Conservation (phyloP, 78 protist genomes). For the Trichosphaerium sp. region DNA sequence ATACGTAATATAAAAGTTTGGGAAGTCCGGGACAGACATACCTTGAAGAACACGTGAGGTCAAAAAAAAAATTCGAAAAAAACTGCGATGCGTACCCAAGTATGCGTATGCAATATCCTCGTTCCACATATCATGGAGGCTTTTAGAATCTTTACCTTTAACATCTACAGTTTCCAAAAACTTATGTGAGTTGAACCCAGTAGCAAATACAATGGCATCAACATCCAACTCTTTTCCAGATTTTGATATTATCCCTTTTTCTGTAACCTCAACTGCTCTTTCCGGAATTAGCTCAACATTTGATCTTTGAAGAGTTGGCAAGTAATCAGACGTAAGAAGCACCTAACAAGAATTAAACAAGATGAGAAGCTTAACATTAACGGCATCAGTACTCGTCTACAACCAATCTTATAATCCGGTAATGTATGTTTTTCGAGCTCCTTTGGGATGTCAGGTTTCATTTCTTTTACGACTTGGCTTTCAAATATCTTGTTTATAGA, state of each 20-base stretch:
- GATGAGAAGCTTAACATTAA: too few species aligned
- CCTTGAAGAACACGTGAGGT: not conserved
- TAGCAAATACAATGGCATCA: constrained; percentile 4
- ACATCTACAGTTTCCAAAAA: not conserved
- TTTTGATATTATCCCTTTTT: not conserved
- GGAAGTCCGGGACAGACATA: not conserved
- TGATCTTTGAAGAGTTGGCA: not conserved
- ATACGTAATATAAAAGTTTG: not conserved
- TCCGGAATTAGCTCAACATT: not conserved
- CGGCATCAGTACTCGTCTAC: too few species aligned
- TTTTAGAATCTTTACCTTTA: too few species aligned
- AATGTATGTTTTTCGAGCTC: too few species aligned
- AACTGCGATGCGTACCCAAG: not conserved
- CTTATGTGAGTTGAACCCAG: not conserved
- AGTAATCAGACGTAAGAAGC: not conserved
- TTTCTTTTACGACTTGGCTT: too few species aligned
- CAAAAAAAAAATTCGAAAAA: too few species aligned
- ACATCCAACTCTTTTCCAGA: not conserved
- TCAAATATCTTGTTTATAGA: too few species aligned
- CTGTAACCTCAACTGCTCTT: not conserved
- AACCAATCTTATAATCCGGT: too few species aligned
- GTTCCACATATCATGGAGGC: too few species aligned
- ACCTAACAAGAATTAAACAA: too few species aligned
- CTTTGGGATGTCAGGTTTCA: too few species aligned
- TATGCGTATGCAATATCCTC: too few species aligned